Evolutionary conservation across 345 rosid species (phyloP).

Genomic region (Eucalyptus virginea): DNA sequence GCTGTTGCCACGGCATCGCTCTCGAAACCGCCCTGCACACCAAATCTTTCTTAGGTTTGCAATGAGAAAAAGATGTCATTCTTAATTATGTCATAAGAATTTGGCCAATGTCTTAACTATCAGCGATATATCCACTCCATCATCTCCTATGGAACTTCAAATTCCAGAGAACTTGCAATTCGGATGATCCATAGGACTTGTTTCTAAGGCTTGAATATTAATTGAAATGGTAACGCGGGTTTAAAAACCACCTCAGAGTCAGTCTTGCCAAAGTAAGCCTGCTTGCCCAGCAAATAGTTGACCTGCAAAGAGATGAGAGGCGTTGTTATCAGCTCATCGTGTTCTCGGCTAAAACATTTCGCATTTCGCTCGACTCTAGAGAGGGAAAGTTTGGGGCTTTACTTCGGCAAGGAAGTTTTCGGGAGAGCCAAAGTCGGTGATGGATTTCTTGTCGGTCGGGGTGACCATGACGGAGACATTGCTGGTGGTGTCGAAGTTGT

Average conservation of each 20-base stretch:
- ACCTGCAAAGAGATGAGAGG: constrained; percentile 32
- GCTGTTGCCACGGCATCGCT: constrained; percentile 62
- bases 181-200: not conserved
- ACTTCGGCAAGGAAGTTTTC: constrained; percentile 31
- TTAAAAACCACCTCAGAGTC: constrained; percentile 51
- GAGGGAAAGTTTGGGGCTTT: not conserved
- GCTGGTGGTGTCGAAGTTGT: constrained; percentile 73
- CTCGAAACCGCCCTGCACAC: constrained; percentile 74
- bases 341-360: not conserved
- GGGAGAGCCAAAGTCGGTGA: constrained; percentile 76
- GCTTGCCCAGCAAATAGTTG: constrained; percentile 78
- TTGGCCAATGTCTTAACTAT: not conserved
- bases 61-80: not conserved
- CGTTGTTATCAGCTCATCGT: not conserved
- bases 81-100: not conserved
- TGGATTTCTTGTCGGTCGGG: constrained; percentile 81
- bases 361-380: not conserved
- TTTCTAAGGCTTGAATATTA: not conserved
- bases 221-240: not conserved
- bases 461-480: constrained; percentile 49
- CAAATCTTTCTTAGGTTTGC: not conserved
- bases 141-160: not conserved
- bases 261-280: constrained; percentile 56
- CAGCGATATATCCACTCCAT: not conserved
- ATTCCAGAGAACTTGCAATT: not conserved